A percentile compares a stretch with the other conserved stretches of the same genome.
These are phyloP conservation scores for Candolleomyces aberdarensis DNA, from an alignment of 768 basidiomycete species.

Conservation along the genomic window DNA sequence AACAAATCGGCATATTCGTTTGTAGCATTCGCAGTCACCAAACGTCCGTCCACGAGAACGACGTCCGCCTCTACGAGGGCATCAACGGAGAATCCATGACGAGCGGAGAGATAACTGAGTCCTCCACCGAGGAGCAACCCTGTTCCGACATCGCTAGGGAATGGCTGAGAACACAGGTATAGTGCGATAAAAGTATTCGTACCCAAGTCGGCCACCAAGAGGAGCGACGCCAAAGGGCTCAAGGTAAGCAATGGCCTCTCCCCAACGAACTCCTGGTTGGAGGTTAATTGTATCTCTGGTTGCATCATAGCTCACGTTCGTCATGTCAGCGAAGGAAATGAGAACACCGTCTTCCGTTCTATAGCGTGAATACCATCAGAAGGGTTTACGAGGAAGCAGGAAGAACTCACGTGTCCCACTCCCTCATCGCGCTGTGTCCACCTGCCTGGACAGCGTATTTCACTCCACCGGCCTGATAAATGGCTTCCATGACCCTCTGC, in stretches of 20 bases:
- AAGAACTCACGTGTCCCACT: slow-evolving; percentile 39
- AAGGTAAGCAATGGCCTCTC: slow-evolving; percentile 31
- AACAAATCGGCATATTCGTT: slow-evolving; percentile 43
- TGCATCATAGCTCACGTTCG: slow-evolving; percentile 33
- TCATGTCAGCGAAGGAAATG: slow-evolving; percentile 37
- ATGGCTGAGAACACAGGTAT: not conserved
- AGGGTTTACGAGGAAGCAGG: not conserved
- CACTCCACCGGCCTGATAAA: slow-evolving; percentile 27
- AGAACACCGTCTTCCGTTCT: slow-evolving; percentile 37
- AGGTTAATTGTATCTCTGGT: slow-evolving; percentile 34
- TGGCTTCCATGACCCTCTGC: slow-evolving; percentile 34
- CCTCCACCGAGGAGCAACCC: slow-evolving; percentile 44
- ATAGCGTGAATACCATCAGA: slow-evolving; percentile 7
- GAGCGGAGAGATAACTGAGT: slow-evolving; percentile 35
- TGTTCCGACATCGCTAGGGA: slow-evolving; percentile 36
- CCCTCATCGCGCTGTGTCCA: slow-evolving; percentile 39
- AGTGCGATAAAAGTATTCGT: slow-evolving; percentile 3
- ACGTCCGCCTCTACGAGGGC: slow-evolving; percentile 36
- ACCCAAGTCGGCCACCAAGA: slow-evolving; percentile 37
- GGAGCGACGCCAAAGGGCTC: slow-evolving; percentile 41
- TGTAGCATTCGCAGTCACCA: slow-evolving; percentile 38
- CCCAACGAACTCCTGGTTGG: slow-evolving; percentile 43
- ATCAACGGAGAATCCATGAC: slow-evolving; percentile 40
- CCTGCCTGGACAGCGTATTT: slow-evolving; percentile 42
- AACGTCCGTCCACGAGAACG: slow-evolving; percentile 36